Base-by-base conservation (phyloP, 129 eudicot species). In the Scalesia atractyloides region DNA sequence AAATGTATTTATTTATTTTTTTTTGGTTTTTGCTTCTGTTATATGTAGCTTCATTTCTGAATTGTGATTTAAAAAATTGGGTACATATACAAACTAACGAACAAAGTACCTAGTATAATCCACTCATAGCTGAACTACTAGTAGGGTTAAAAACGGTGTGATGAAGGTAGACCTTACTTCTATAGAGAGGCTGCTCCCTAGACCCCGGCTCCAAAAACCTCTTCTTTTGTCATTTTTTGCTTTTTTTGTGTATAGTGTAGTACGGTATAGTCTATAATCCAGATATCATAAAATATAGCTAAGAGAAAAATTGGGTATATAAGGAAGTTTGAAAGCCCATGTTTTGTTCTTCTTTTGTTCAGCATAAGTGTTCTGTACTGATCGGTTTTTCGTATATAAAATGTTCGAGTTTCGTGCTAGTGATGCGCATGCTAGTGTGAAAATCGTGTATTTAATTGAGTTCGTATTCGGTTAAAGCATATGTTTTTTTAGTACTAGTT, bases 391-490 rank as follows among this genome's bases (percentile, higher is more conserved):
- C 8, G 18, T 60, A 60, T 60, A 26, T 26, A 34, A 61, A 30
- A 60, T 30, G 44, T 5, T 26, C 10, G 13, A 26, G 19, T 13
- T 26, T 30, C 10, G 43, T 30, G 44, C 66, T 60, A 5, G 66
- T 60, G 18, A 33, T 61, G n/a, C n/a, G n/a, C n/a, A n/a, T n/a
- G n/a, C n/a, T 61, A 34, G 46, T 34, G 47, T 61, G 66, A 61
- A 26, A 60, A 15, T 6, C 33, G 66, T 7, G 8, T 14, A 15
- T 61, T 33, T 33, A 14, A 33, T 30, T 14, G 66, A 33, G 66
- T 33, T 33, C 0, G 44, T 61, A 30, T 58, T 5, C 44, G 1
- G 66, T 33, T 61, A 14, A 30, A 30, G 66, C 17, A 5, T 26
- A 30, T 26, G 7, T 5, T 59, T 9, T 58, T 59, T 11, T 5